Conservation (phyloP, 164 flowering plant species). For the Saururus chinensis region DNA sequence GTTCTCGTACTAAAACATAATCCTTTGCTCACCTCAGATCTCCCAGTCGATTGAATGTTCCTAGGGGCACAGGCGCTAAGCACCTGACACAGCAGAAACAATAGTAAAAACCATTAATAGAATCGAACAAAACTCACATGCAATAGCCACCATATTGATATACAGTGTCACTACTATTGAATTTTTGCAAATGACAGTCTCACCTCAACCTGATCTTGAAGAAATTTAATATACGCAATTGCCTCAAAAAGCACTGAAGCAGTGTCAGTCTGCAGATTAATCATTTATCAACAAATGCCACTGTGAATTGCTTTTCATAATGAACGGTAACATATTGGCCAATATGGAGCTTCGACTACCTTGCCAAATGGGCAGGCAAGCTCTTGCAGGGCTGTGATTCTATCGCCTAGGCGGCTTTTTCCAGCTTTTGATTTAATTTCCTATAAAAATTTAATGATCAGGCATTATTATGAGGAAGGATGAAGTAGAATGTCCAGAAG, state of each 20-base stretch:
- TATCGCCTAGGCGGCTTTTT: not conserved
- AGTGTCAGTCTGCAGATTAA: not conserved
- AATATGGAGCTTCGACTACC: not conserved
- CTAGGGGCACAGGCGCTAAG: no score
- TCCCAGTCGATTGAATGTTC: no score
- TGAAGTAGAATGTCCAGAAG: no score
- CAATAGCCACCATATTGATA: not conserved
- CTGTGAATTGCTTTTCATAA: not conserved
- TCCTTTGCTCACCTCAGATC: no score
- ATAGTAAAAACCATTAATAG: not conserved
- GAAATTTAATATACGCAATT: not conserved
- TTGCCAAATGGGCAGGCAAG: not conserved
- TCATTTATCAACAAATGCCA: not conserved
- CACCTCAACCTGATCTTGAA: not conserved
- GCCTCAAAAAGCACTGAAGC: not conserved
- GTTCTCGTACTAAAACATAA: not conserved
- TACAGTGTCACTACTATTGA: not conserved
- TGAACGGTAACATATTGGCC: not conserved
- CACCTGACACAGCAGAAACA: no score
- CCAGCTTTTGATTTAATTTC: not conserved
- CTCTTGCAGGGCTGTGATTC: not conserved
- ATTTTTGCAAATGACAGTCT: not conserved
- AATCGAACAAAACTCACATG: not conserved
- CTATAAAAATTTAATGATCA: not conserved
- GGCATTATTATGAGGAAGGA: no score